Base-by-base conservation (phyloP, 768 basidiomycete genomes). In the Saitozyma podzolica region DNA sequence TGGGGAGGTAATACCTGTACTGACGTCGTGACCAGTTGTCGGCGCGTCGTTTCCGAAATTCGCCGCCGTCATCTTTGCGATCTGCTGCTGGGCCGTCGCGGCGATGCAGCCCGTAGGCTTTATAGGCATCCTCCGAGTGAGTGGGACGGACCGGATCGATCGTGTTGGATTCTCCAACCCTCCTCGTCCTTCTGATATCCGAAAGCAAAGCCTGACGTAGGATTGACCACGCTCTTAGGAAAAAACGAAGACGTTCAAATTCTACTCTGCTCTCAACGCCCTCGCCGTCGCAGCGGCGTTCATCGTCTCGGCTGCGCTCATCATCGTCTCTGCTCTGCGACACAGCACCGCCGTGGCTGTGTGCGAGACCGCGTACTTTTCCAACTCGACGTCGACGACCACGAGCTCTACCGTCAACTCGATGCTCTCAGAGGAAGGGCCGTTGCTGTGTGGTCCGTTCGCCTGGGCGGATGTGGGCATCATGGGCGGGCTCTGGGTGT, bases 381-480 rank as follows among this genome's bases (percentile, higher is more conserved):
- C 39, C 59, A 60, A 50, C 42, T 62, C 49, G 17, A 56, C 9
- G 1, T 50, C 62, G 6, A 42, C 49, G 13, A 40, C 54, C 16
- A 76, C 81, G 67, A 56, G 70, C 6, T 47, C 63, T 56, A 66
- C 58, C n/a, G 66, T 73, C 20, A 75, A 67, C 16, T 64, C 70
- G 0, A 75, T 70, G n/a, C 54, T 76, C 11, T 54, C 78, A 80
- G 11, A 73, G 68, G 62, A 91, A 76, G 89, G 87, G 7, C 78
- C 87, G 42, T 86, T 85, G 6, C 83, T 98, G 20, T 99, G 96
- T 80, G 83, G 87, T 52, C 88, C 96, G 58, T 95, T 97, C 75
- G 84, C 92, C 6, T 96, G 92, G 91, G 89, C 91, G 9, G 89
- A 90, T 70, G 82, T 96, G 13, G 94, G 94, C 43, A 81, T 97